Evolutionary conservation across 1,139 yeast species (phyloP).

Genomic region (Protomyces inundatus): DNA sequence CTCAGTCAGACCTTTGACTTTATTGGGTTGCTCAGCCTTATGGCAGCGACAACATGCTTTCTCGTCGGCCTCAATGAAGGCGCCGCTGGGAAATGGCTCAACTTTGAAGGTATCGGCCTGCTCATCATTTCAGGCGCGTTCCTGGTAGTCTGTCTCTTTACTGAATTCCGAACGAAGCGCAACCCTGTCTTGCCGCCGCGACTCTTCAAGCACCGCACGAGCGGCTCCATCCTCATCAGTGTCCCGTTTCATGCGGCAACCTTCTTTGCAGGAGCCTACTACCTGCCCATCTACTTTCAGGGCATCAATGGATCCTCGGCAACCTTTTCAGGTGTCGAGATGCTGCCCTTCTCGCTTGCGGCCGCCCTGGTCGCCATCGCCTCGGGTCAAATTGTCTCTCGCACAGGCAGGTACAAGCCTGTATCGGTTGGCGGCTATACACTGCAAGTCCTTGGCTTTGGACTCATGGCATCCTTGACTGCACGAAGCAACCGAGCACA

Average conservation of each 20-base stretch:
- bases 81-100: slow-evolving; percentile 48
- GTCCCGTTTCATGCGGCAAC: slow-evolving; percentile 45
- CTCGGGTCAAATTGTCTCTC: slow-evolving; percentile 48
- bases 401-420: slow-evolving; percentile 49
- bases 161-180: slow-evolving; percentile 48
- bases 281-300: slow-evolving; percentile 54
- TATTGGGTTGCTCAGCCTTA: slow-evolving; percentile 45
- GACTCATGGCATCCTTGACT: slow-evolving; percentile 46
- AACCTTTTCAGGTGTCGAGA: slow-evolving; percentile 54
- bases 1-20: slow-evolving; percentile 49
- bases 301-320: slow-evolving; percentile 48
- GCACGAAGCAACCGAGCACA: slow-evolving; percentile 41
- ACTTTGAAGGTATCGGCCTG: slow-evolving; percentile 52
- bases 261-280: slow-evolving; percentile 47
- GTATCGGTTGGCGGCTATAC: slow-evolving; percentile 46
- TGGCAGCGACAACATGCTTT: slow-evolving; percentile 45
- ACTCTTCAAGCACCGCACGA: slow-evolving; percentile 42
- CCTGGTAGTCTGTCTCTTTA: slow-evolving; percentile 43
- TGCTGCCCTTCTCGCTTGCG: slow-evolving; percentile 52
- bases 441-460: slow-evolving; percentile 51
- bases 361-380: slow-evolving; percentile 48
- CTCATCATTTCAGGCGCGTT: slow-evolving; percentile 54
- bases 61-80: slow-evolving; percentile 54
- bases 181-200: slow-evolving; percentile 49
- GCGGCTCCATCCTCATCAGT: slow-evolving; percentile 43